phyloP scores from a whole-genome alignment of 441 rosid species.

The Euphorbia neoarborescens region DNA sequence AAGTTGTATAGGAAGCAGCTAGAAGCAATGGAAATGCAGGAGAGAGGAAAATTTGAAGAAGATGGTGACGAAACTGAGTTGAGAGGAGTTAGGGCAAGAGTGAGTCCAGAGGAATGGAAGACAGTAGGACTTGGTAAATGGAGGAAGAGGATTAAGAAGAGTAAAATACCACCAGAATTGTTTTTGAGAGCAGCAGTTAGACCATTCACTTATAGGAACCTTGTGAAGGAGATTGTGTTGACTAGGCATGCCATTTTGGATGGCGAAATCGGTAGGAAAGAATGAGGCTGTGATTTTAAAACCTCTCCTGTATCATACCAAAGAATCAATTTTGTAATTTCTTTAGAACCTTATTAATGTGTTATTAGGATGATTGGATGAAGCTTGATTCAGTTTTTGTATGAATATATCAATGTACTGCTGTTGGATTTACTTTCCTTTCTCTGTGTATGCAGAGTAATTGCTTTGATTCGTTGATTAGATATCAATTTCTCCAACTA shows the following conservation, averaged over 20 bases:
- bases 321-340: not conserved
- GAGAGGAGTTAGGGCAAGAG: conserved; percentile 66
- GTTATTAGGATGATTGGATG: not conserved
- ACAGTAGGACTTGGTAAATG: conserved; percentile 60
- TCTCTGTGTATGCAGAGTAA: too few relatives aligned
- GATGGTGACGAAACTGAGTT: conserved; percentile 54
- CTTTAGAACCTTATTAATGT: not conserved
- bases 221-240: conserved; percentile 83
- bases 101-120: conserved; percentile 73
- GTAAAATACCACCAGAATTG: conserved; percentile 69
- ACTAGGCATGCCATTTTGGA: conserved; percentile 88
- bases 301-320: not conserved
- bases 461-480: too few relatives aligned
- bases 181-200: conserved; percentile 74
- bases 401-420: too few relatives aligned
- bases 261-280: conserved; percentile 57
- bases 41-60: conserved; percentile 23
- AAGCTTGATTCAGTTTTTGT: not conserved
- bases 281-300: conserved; percentile 22
- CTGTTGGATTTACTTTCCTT: too few relatives aligned
- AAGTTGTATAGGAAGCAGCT: conserved; percentile 47
- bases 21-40: conserved; percentile 30
- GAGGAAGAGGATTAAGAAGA: conserved; percentile 66
- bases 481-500: too few relatives aligned
- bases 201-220: conserved; percentile 80